Base-by-base conservation (phyloP, 2,329 filamentous ascomycete species). In the Claviceps digitariae region DNA sequence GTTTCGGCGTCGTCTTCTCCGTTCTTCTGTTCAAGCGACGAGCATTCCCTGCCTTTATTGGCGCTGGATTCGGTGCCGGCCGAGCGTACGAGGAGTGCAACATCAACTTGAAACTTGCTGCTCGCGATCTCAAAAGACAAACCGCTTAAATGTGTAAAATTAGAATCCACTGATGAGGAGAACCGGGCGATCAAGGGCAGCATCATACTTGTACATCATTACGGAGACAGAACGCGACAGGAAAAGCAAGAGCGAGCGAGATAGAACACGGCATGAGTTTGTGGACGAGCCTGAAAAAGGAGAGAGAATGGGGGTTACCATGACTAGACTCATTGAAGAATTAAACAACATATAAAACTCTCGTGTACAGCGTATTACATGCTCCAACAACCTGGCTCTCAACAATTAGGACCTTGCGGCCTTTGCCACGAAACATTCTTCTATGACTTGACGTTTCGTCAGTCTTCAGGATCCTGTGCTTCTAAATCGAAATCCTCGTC, bases 61-160 rank as follows among this genome's bases (percentile, higher is more conserved):
- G 93, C 60, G 79, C 91, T 53, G 93, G 93, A 54, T 97, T 98
- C 69, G 93, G 94, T 68, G 90, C 90, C 59, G 93, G 93, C 64
- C 83, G 94, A 65, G 93, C 93, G 55, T 98, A 95, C 77, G 93
- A 98, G 73, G 93, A 98, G 77, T 96, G 93, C 74, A 95, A 98
- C 76, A 87, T 79, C 74, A 84, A 75, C 73, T 69, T 84, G 63
- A 83, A 82, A 72, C 74, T 77, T 67, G 78, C 79, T 38, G 74
- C 78, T 46, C 73, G 73, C 62, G 77, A 81, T 53, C 70, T 82
- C 61, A 78, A 76, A 71, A 77, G 72, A 66, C 71, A 73, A 63
- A 60, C 61, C 53, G 69, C 72, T 64, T 75, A 55, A 66, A 54
- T 38, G 50, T 27, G 4, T 29, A 8, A 29, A 21, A 21, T 20